A percentile compares a stretch with the other conserved stretches of the same genome.
phyloP scores from a whole-genome alignment of 129 eudicot species.

The Lactuca saligna region DNA sequence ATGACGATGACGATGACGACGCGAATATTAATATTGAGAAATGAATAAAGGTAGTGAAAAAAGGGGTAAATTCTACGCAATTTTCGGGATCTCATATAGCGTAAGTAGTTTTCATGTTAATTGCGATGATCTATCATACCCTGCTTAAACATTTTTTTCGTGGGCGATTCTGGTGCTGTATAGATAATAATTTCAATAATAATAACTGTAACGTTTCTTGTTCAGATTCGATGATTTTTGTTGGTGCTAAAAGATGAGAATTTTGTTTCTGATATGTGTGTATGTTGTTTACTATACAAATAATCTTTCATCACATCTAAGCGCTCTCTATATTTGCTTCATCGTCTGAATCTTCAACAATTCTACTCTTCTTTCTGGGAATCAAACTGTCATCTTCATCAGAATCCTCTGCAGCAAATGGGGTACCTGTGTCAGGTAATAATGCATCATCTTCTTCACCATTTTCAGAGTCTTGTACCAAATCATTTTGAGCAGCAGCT shows the following conservation, averaged over 20 bases:
- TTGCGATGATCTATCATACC: constrained; percentile 4
- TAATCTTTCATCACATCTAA: constrained; percentile 5
- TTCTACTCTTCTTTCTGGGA: constrained; percentile 48
- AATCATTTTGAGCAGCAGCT: constrained; percentile 29
- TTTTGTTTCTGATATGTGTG: neutral
- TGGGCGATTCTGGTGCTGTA: constrained; percentile 17
- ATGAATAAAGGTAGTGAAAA: constrained; percentile 1
- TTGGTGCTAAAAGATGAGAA: neutral
- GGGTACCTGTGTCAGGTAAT: constrained; percentile 28
- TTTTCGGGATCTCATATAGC: constrained; percentile 2
- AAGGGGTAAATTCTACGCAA: constrained; percentile 14
- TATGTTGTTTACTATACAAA: neutral
- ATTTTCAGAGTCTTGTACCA: constrained; percentile 36
- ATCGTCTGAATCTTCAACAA: constrained; percentile 63
- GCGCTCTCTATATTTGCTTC: constrained; percentile 10
- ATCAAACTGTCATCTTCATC: constrained; percentile 46
- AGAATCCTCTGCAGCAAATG: constrained; percentile 47
- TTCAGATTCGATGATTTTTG: constrained; percentile 12
- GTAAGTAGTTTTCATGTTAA: neutral
- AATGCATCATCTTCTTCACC: constrained; percentile 35
- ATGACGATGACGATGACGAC: constrained; percentile 7
- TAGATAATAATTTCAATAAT: constrained; percentile 32
- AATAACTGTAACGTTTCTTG: constrained; percentile 4
- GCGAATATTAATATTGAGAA: neutral
- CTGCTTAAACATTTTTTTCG: constrained; percentile 15